Evolutionary conservation across 1,139 yeast genomes (phyloP).

Genomic region (Scheffersomyces quercinus): DNA sequence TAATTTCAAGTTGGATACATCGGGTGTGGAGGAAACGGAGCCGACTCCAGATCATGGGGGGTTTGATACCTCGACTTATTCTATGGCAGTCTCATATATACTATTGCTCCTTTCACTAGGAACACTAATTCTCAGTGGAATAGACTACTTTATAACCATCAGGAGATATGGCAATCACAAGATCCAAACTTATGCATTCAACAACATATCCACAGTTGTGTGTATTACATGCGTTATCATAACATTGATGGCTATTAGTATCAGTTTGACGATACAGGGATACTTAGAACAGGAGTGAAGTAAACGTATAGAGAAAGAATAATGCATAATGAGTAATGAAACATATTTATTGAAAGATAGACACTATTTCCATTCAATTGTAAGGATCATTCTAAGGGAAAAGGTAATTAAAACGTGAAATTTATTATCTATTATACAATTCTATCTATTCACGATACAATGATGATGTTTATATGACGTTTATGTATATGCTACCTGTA

Average conservation of each 20-base stretch:
- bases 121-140: slow-evolving; percentile 40
- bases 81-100: slow-evolving; percentile 38
- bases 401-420: too few relatives aligned
- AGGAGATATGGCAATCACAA: slow-evolving; percentile 43
- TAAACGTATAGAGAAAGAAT: not conserved
- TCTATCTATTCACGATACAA: too few relatives aligned
- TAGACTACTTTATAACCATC: slow-evolving; percentile 50
- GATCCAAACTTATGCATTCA: slow-evolving; percentile 41
- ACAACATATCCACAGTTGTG: slow-evolving; percentile 38
- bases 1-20: slow-evolving; percentile 49
- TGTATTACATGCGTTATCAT: slow-evolving; percentile 42
- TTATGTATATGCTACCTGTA: too few relatives aligned
- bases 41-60: slow-evolving; percentile 5
- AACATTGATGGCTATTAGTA: slow-evolving; percentile 43
- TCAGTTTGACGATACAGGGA: slow-evolving; percentile 42
- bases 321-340: not conserved
- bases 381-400: too few relatives aligned
- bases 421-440: too few relatives aligned
- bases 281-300: slow-evolving; percentile 23
- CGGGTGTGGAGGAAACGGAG: slow-evolving; percentile 12
- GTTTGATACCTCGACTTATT: slow-evolving; percentile 18
- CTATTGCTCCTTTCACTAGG: slow-evolving; percentile 42
- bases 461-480: too few relatives aligned
- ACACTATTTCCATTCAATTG: too few relatives aligned
- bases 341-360: not conserved